Conservation (phyloP, 176 grass and related monocot genomes). For the Thinopyrum elongatum region DNA sequence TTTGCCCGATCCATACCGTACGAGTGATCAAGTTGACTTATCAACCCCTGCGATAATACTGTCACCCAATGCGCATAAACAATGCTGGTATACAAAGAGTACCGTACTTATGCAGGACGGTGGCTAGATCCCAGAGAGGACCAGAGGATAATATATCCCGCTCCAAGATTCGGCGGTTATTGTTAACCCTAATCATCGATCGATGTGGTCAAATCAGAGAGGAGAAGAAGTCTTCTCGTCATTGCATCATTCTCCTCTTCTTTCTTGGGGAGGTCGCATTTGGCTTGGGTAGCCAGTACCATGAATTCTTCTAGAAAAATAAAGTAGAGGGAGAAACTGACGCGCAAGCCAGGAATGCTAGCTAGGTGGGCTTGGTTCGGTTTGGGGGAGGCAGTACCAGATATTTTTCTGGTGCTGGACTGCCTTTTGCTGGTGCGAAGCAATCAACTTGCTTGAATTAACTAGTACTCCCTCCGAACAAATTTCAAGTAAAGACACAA, state of each 20-base stretch:
- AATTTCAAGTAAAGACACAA: too few species aligned
- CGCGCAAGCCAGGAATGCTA: background rate
- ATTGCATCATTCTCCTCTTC: background rate
- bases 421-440: background rate
- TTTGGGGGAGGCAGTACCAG: background rate
- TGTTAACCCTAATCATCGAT: background rate
- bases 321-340: background rate
- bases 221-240: background rate
- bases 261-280: background rate
- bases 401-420: background rate
- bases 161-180: background rate
- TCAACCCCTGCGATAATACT: too few species aligned
- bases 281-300: background rate
- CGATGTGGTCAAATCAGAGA: background rate
- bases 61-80: too few species aligned
- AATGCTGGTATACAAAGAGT: too few species aligned
- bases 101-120: conserved; percentile 1
- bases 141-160: background rate
- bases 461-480: too few species aligned
- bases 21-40: too few species aligned
- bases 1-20: too few species aligned
- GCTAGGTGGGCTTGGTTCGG: background rate
- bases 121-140: background rate
- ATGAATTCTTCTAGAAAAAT: background rate
- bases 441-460: background rate